Base-by-base conservation (phyloP, 768 basidiomycete genomes). In the Nevesoporus exiguus region DNA sequence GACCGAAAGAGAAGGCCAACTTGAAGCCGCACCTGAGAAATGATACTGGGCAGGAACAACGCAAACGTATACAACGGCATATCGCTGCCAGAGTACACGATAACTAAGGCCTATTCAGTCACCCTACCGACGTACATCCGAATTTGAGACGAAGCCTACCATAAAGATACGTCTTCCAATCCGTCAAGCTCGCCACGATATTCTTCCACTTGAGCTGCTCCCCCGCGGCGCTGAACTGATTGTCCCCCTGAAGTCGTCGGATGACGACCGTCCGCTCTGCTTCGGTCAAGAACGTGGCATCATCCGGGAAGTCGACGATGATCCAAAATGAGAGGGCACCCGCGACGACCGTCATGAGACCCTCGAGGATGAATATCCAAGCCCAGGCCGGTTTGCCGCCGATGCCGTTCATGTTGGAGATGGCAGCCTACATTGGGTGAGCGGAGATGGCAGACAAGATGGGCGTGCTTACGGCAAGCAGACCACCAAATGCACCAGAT, bases 241-340 rank as follows among this genome's bases (percentile, higher is more conserved):
- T 77, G 63, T 89, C 85, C 13, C 69, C 63, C 64, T 90, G 85
- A 33, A 91, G 73, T 19, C 86, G 75, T 22, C 82, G 77, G 49
- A 90, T 76, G 48, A 88, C 77, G 19, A 85, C 74, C 8, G 82
- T 83, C 29, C 86, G 76, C 69, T 91, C 89, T 3, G 73, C 78
- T 59, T 87, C 85, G n/a, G 77, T 78, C 7, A 92, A 74, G 73
- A 90, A 91, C 59, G 79, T 86, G 25, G 88, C 89, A 1, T 82
- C 87, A 61, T 91, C 87, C 3, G 90, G 89, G 71, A 91, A 92
- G 65, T 91, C 90, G 61, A 89, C 83, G 54, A 91, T 81, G 63
- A 91, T 81, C 78, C 80, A 91, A 73, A 83, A 90, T 2, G 87
- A 89, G 10, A 75, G 66, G 22, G 67, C 65, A 9, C 85, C 86